Percentiles rank a stretch among this genome's conserved stretches.
phyloP scores from a whole-genome alignment of 2,329 filamentous ascomycete genomes.

The Juglanconis oblonga region DNA sequence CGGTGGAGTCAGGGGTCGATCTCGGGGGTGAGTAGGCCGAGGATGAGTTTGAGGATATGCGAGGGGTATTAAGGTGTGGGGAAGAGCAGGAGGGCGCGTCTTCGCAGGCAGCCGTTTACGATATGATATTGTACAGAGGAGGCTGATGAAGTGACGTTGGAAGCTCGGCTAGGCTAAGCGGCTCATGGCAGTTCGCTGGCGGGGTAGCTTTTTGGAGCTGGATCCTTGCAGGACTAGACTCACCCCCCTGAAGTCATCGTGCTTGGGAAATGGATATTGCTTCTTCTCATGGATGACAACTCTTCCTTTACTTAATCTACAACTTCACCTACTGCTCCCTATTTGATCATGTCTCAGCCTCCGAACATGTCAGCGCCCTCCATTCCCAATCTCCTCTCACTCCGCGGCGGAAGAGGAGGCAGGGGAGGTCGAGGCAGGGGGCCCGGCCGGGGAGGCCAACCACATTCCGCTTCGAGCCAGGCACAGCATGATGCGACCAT shows the following conservation, averaged over 20 bases:
- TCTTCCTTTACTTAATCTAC: neutral
- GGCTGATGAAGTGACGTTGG: constrained; percentile 9
- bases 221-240: neutral
- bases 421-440: constrained; percentile 24
- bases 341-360: constrained; percentile 18
- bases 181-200: neutral
- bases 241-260: neutral
- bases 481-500: constrained; percentile 67
- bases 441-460: constrained; percentile 21
- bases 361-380: constrained; percentile 63
- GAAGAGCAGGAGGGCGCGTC: neutral
- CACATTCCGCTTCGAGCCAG: constrained; percentile 24
- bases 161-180: constrained; percentile 3
- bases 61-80: neutral
- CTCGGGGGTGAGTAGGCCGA: neutral
- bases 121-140: neutral
- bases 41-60: neutral
- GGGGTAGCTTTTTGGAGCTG: constrained; percentile 9
- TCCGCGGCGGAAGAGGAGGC: constrained; percentile 45
- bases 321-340: neutral
- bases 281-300: neutral
- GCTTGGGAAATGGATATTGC: neutral
- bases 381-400: constrained; percentile 75
- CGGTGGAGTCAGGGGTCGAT: neutral
- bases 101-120: neutral